A percentile compares a stretch with the other conserved stretches of the same genome.
Conservation (phyloP, 2,329 filamentous ascomycete genomes). For the Fulvia fulva region DNA sequence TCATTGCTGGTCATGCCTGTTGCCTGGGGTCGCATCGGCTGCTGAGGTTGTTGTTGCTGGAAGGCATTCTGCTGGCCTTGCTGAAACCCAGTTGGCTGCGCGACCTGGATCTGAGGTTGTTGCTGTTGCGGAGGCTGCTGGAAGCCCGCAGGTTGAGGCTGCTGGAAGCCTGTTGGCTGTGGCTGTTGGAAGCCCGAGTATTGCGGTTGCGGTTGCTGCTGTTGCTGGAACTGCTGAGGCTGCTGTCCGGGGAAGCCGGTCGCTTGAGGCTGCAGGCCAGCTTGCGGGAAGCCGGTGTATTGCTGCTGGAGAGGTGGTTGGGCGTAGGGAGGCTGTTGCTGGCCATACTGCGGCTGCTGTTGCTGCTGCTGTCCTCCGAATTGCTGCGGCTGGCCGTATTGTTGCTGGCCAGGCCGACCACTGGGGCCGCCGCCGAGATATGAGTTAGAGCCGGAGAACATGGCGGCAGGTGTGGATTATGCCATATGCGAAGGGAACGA, state of each 20-base stretch:
- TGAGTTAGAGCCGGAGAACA: constrained; percentile 88
- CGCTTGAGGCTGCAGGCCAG: constrained; percentile 34
- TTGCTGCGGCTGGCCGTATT: constrained; percentile 48
- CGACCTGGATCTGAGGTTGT: constrained; percentile 17
- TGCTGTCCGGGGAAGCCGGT: constrained; percentile 33
- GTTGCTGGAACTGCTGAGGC: constrained; percentile 30
- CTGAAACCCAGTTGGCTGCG: constrained; percentile 20
- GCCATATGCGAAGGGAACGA: constrained; percentile 8
- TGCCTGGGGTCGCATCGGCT: constrained; percentile 50
- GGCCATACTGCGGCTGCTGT: constrained; percentile 41
- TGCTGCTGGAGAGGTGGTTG: constrained; percentile 58
- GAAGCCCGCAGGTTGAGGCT: constrained; percentile 49
- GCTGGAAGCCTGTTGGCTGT: constrained; percentile 39
- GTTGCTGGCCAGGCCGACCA: constrained; percentile 65
- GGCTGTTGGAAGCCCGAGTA: constrained; percentile 43
- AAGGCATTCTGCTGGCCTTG: constrained; percentile 35
- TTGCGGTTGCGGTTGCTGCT: constrained; percentile 23
- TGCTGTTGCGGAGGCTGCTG: constrained; percentile 43
- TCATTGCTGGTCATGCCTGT: constrained; percentile 60
- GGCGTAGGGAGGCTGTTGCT: constrained; percentile 54
- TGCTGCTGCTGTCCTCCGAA: constrained; percentile 31
- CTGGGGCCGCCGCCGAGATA: constrained; percentile 76
- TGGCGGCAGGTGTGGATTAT: constrained; percentile 38
- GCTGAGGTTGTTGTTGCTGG: constrained; percentile 40
- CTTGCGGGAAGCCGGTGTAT: constrained; percentile 60